A percentile compares a stretch with the other conserved stretches of the same genome.
These are phyloP conservation scores for Termitomyces sp. DNA, from an alignment of 768 basidiomycete genomes.

Conservation along the genomic window DNA sequence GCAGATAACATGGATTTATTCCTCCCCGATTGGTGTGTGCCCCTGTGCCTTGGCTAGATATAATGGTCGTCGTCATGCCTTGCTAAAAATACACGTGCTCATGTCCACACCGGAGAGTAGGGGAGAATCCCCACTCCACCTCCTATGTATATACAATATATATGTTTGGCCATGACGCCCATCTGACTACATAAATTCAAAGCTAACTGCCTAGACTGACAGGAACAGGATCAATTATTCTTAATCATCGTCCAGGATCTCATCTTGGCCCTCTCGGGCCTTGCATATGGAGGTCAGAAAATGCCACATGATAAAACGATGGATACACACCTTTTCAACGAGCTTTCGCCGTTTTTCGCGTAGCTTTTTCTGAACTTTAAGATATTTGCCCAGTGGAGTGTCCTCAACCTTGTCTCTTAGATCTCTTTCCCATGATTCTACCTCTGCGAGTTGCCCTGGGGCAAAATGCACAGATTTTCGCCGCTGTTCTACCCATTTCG, in stretches of 20 bases:
- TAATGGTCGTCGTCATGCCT: neutral
- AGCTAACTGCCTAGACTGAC: neutral
- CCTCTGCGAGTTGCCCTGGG: slow-evolving; percentile 66
- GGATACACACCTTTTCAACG: slow-evolving; percentile 62
- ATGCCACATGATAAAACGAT: slow-evolving; percentile 10
- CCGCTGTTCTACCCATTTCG: slow-evolving; percentile 70
- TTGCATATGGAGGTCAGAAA: slow-evolving; percentile 25
- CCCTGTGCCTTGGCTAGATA: neutral
- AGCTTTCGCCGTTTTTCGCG: slow-evolving; percentile 70
- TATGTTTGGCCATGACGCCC: neutral
- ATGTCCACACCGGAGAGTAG: neutral
- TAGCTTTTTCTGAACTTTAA: slow-evolving; percentile 77
- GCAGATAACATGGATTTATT: neutral
- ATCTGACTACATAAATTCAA: slow-evolving; percentile 3
- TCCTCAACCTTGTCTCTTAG: slow-evolving; percentile 57
- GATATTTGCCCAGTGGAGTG: slow-evolving; percentile 78
- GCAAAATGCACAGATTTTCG: slow-evolving; percentile 71
- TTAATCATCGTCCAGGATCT: slow-evolving; percentile 53
- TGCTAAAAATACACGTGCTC: neutral
- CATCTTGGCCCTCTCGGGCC: slow-evolving; percentile 70
- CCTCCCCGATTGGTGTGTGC: neutral
- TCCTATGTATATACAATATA: neutral
- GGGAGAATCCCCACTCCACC: neutral
- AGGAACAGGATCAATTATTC: neutral
- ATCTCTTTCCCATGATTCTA: slow-evolving; percentile 69